These are phyloP conservation scores for Mrakia frigida DNA, from an alignment of 768 basidiomycete genomes.

Conservation along the genomic window DNA sequence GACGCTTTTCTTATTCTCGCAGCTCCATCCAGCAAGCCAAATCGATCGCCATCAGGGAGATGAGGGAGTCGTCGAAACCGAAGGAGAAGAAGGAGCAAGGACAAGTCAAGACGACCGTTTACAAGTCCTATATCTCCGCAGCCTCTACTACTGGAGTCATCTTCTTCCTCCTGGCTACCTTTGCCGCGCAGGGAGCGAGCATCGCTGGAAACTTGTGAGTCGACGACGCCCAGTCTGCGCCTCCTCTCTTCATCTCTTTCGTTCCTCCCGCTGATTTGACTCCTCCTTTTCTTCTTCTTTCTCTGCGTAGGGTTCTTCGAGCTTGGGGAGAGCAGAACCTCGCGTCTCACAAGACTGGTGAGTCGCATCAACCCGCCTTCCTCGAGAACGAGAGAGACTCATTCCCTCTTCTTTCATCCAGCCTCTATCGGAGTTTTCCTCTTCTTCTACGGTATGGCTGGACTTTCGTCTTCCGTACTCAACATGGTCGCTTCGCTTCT, in stretches of 20 bases:
- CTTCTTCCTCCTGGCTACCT: slow-evolving; percentile 55
- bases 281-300: neutral
- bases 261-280: neutral
- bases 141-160: slow-evolving; percentile 68
- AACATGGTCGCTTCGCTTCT: slow-evolving; percentile 57
- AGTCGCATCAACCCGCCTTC: neutral
- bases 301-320: slow-evolving; percentile 52
- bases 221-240: neutral
- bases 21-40: slow-evolving; percentile 42
- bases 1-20: neutral
- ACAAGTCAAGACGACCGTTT: slow-evolving; percentile 69
- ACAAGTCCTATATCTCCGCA: slow-evolving; percentile 68
- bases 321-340: slow-evolving; percentile 77
- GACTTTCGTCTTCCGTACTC: slow-evolving; percentile 55
- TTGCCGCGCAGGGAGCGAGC: slow-evolving; percentile 56
- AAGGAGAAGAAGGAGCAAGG: slow-evolving; percentile 68
- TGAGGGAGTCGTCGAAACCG: slow-evolving; percentile 43
- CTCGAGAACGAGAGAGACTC: neutral
- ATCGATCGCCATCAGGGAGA: slow-evolving; percentile 42
- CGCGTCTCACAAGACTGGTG: slow-evolving; percentile 55
- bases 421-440: slow-evolving; percentile 50
- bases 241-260: neutral
- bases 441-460: slow-evolving; percentile 63
- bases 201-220: slow-evolving; percentile 46
- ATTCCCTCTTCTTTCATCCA: neutral